These are phyloP conservation scores for Ampelomyces quisqualis DNA, from an alignment of 2,329 filamentous ascomycete genomes.

Conservation along the genomic window DNA sequence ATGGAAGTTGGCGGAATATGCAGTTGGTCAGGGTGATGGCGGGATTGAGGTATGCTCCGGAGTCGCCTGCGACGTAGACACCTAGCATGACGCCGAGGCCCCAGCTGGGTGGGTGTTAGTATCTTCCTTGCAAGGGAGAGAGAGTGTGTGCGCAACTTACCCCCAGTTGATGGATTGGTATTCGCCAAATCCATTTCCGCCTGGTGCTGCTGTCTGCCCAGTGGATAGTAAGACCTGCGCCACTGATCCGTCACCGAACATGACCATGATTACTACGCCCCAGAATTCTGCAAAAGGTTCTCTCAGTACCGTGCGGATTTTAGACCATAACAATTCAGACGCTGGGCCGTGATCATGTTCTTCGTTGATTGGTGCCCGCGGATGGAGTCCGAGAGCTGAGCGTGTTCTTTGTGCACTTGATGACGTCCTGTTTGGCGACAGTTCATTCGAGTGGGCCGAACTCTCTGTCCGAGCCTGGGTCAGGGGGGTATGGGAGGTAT, in stretches of 20 bases:
- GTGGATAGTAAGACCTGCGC: constrained; percentile 47
- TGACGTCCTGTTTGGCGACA: constrained; percentile 22
- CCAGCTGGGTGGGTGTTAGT: constrained; percentile 31
- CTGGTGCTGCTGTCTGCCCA: constrained; percentile 43
- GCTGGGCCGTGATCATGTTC: constrained; percentile 44
- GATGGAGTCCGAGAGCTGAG: constrained; percentile 41
- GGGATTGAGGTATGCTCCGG: constrained; percentile 64
- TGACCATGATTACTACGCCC: constrained; percentile 46
- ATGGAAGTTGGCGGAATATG: constrained; percentile 66
- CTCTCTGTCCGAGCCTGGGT: constrained; percentile 22
- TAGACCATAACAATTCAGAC: constrained; percentile 43
- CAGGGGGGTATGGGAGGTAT: constrained; percentile 14
- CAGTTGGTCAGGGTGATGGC: constrained; percentile 72
- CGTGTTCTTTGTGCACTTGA: constrained; percentile 25
- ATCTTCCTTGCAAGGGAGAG: not conserved
- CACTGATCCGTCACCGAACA: constrained; percentile 49
- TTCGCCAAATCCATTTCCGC: constrained; percentile 45
- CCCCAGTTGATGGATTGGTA: constrained; percentile 50
- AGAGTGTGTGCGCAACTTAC: constrained; percentile 12
- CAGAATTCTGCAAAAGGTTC: constrained; percentile 51
- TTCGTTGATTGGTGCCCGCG: constrained; percentile 45
- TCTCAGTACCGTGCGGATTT: constrained; percentile 40
- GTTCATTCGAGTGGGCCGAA: constrained; percentile 14
- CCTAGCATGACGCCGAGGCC: constrained; percentile 47
- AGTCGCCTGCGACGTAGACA: constrained; percentile 65